Conservation (phyloP, 345 rosid species). For the Eucalyptus marginata region DNA sequence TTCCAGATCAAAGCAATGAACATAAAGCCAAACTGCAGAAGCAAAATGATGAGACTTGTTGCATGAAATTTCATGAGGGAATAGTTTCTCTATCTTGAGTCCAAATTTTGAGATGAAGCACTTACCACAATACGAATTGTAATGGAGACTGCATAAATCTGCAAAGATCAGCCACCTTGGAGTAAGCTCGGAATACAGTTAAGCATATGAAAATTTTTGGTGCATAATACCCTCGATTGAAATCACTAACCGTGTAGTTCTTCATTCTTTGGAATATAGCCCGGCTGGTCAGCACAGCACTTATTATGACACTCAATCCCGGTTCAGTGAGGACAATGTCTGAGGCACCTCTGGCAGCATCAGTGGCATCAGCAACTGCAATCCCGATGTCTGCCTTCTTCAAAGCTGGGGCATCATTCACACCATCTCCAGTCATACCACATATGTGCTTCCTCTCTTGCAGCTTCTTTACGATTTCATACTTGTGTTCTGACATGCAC, state of each 20-base stretch:
- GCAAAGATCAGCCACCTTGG: constrained; percentile 1
- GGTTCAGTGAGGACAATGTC: constrained; percentile 95
- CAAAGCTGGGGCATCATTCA: constrained; percentile 89
- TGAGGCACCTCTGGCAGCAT: constrained; percentile 91
- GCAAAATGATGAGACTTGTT: neutral
- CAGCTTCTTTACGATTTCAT: constrained; percentile 77
- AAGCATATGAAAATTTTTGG: neutral
- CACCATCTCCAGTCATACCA: constrained; percentile 98
- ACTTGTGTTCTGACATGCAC: constrained; percentile 56
- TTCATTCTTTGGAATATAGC: constrained; percentile 97
- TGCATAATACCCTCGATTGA: neutral
- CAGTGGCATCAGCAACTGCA: constrained; percentile 94
- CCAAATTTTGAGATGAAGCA: neutral
- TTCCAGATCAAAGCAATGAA: constrained; percentile 80
- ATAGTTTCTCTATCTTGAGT: neutral
- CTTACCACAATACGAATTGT: constrained; percentile 91
- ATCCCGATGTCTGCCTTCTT: constrained; percentile 97
- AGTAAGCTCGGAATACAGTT: neutral
- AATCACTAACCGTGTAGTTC: constrained; percentile 70
- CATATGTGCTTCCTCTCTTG: constrained; percentile 88
- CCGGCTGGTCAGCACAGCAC: constrained; percentile 87
- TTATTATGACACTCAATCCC: constrained; percentile 87
- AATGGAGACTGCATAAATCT: constrained; percentile 94
- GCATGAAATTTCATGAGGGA: neutral
- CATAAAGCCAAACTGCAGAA: constrained; percentile 81